These are phyloP conservation scores for Amylostereum chailletii DNA, from an alignment of 1,284 basidiomycete genomes.

Conservation along the genomic window DNA sequence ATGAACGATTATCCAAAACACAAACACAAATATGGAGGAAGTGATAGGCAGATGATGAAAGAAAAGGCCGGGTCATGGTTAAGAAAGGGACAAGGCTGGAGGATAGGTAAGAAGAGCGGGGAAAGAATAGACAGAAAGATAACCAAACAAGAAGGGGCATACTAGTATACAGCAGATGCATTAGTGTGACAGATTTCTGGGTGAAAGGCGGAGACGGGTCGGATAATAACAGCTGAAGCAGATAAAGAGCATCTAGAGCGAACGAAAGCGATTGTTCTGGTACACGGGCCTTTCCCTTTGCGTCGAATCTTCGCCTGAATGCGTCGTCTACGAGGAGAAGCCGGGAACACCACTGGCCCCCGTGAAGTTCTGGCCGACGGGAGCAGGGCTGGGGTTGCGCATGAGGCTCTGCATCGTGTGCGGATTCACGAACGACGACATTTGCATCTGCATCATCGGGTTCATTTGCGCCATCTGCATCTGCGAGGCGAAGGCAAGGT, in stretches of 20 bases:
- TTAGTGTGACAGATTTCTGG: background rate
- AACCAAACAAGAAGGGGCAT: background rate
- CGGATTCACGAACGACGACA: constrained; percentile 47
- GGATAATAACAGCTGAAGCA: constrained; percentile 5
- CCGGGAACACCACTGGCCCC: constrained; percentile 12
- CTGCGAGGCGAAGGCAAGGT: constrained; percentile 35
- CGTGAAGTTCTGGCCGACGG: constrained; percentile 12
- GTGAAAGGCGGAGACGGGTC: constrained; percentile 1
- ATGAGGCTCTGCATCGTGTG: constrained; percentile 78
- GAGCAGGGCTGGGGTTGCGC: constrained; percentile 67
- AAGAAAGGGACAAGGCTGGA: background rate
- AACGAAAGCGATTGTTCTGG: constrained; percentile 2
- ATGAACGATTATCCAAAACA: no score
- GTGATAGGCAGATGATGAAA: no score
- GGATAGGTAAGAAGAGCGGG: constrained; percentile 5
- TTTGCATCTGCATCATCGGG: constrained; percentile 64
- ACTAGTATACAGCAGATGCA: background rate
- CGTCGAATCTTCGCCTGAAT: background rate
- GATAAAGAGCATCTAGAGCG: constrained; percentile 7
- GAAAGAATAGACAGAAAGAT: constrained; percentile 1
- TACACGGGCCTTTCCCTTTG: background rate
- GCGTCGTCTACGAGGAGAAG: constrained; percentile 8
- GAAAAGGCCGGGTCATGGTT: no score
- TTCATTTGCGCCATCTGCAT: constrained; percentile 53
- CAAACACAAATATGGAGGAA: no score